Evolutionary conservation across 495 filamentous ascomycete genomes (phyloP), one percentile per base, ranked within the genome.

Genomic region (Trichoderma parareesei): DNA sequence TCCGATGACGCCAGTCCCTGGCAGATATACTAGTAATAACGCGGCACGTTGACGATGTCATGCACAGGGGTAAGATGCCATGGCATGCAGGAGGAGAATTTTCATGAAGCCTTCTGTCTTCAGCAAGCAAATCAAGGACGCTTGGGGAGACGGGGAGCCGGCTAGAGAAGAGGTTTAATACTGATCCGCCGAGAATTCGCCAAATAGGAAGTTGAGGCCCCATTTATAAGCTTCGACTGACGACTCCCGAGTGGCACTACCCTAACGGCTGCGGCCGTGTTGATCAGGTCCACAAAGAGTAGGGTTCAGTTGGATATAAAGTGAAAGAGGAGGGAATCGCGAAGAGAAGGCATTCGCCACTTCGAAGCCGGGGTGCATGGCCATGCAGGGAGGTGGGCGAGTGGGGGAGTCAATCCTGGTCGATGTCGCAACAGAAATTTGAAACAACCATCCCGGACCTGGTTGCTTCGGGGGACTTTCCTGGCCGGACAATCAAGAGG

Each of bases 321-420:
- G 27, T 27, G 27, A 27, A 27, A 27, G 27, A 27, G 27, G 27
- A 27, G 27, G 27, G 27, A 27, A 27, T 27, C 27, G 44, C 11
- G n/a, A 48, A 48, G 16, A 48, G 37, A 57, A 38, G 37, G 2
- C 18, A 35, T 33, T 14, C 27, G 27, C 9, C 53, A 27, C 53
- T 57, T 13, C 53, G 4, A 10, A 57, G 37, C 14, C 53, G 16
- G 53, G 53, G 37, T 6, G 33, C 27, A 57, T 8, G 53, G 53
- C 53, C 27, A 57, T 57, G 53, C 53, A 37, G 53, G 53, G 53
- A 57, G 53, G 53, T 35, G 53, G 53, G 27, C 27, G 27, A 57
- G 53, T 14, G n/a, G 43, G 27, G 27, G 27, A 27, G 27, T 27
- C 46, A 49, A 27, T 27, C 53, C 53, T 57, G 20, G 53, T n/a